Evolutionary conservation across 176 grass and related monocot genomes (phyloP).

Genomic region (Lolium perenne): DNA sequence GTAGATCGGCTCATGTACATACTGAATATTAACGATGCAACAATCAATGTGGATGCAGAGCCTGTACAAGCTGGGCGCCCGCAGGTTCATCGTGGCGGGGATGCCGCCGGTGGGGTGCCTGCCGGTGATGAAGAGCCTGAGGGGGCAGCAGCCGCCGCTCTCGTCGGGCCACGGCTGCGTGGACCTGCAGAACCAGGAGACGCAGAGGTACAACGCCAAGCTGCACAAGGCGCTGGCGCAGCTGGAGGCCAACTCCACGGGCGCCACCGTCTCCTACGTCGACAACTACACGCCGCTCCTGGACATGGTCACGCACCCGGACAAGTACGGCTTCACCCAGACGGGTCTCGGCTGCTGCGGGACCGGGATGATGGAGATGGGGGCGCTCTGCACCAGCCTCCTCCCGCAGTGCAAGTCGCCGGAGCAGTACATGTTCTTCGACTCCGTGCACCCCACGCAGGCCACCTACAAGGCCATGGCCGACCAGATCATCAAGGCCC

Average conservation of each 20-base stretch:
- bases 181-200: slow-evolving; percentile 32
- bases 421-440: slow-evolving; percentile 59
- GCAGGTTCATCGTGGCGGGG: slow-evolving; percentile 54
- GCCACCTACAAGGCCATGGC: slow-evolving; percentile 58
- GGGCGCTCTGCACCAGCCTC: slow-evolving; percentile 41
- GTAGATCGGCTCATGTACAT: background rate
- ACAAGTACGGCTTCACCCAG: slow-evolving; percentile 59
- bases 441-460: slow-evolving; percentile 71
- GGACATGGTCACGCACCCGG: slow-evolving; percentile 53
- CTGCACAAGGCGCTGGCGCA: slow-evolving; percentile 36
- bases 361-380: slow-evolving; percentile 48
- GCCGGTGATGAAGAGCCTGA: slow-evolving; percentile 45
- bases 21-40: background rate
- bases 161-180: slow-evolving; percentile 23
- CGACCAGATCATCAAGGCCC: slow-evolving; percentile 41
- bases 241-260: slow-evolving; percentile 28
- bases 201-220: slow-evolving; percentile 46
- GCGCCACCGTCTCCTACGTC: slow-evolving; percentile 41
- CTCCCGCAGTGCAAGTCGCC: slow-evolving; percentile 48
- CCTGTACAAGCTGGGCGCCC: slow-evolving; percentile 49
- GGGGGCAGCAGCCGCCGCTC: background rate
- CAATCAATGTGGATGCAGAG: slow-evolving; percentile 17
- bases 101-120: slow-evolving; percentile 69
- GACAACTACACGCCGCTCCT: slow-evolving; percentile 53
- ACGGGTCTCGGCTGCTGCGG: slow-evolving; percentile 53